phyloP scores from a whole-genome alignment of 2,329 filamentous ascomycete species.

The Xylariomycetidae sp. region DNA sequence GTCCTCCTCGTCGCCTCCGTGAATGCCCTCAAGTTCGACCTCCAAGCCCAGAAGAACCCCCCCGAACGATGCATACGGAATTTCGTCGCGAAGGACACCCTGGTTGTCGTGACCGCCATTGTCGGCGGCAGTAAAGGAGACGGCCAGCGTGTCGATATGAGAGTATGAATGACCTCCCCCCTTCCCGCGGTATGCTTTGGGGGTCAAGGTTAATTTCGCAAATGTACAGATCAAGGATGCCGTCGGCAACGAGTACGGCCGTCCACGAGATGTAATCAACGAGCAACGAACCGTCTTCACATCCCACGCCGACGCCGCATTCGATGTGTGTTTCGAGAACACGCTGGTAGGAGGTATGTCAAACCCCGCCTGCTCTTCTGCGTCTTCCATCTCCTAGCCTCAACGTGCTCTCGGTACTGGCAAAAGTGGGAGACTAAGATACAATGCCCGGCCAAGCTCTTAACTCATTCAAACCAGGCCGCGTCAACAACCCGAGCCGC shows the following conservation, averaged over 20 bases:
- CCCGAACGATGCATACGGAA: constrained; percentile 87
- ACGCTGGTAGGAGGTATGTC: constrained; percentile 64
- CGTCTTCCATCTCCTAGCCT: neutral
- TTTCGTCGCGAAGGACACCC: constrained; percentile 85
- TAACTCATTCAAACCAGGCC: constrained; percentile 22
- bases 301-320: constrained; percentile 82
- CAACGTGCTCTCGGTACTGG: neutral
- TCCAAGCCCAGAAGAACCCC: constrained; percentile 58
- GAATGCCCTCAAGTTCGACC: constrained; percentile 87
- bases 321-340: constrained; percentile 97
- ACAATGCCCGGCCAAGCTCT: constrained; percentile 17
- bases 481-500: constrained; percentile 51
- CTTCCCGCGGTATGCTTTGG: too few species aligned
- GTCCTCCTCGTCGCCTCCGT: constrained; percentile 50
- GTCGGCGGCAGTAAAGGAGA: constrained; percentile 83
- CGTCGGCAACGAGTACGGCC: constrained; percentile 92
- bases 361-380: too few species aligned
- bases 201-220: too few species aligned
- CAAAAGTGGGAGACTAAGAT: constrained; percentile 10
- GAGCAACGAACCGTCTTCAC: constrained; percentile 94
- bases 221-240: constrained; percentile 78
- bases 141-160: constrained; percentile 90
- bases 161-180: constrained; percentile 65
- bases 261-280: constrained; percentile 84
- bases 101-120: constrained; percentile 92